Evolutionary conservation across 177 flowering plant genomes (phyloP), one percentile per base, ranked within the genome.

Genomic region (Vitis hybrid): DNA sequence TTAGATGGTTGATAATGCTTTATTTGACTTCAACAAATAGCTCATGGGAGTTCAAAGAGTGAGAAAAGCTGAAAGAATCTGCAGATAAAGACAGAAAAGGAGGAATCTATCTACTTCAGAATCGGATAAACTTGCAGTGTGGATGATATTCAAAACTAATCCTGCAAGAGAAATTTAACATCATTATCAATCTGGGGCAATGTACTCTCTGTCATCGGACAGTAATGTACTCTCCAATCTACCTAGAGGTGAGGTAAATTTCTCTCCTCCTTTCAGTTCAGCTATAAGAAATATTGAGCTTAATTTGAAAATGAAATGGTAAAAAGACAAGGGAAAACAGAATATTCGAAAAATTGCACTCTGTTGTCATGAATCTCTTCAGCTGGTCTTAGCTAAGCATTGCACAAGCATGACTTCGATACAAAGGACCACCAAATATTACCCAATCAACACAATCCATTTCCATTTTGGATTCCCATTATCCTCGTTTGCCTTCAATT

Each of bases 41-140:
- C 56, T 15, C 57, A 54, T 54, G 57, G 57, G 57, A 54, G 17
- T 59, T 56, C 12, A 52, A 47, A 44, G 53, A 56, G 2, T 56
- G 50, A 11, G 19, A 38, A n/a, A 56, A 38, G 62, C 59, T 33
- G 14, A 67, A 67, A 38, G 62, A 68, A 68, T 59, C 71, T 38
- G 2, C 20, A 18, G 14, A 66, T 15, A 33, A 67, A 38, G 62
- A 57, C 70, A 67, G 0, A 3, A 38, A n/a, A 33, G 53, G 44
- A 38, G 44, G 8, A 6, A 38, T 38, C 55, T 11, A 1, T 11
- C 15, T 52, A 52, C 6, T 52, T 52, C 14, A 52, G 55, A 52
- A 52, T 14, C 15, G 14, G 55, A 52, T 52, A 52, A 24, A 52
- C 13, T 52, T 11, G 4, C 15, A 11, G 14, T 14, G 14, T 11